Evolutionary conservation across 768 basidiomycete species (phyloP), one percentile per base, ranked within the genome.

Genomic region (Cystofilobasidium ferigula): DNA sequence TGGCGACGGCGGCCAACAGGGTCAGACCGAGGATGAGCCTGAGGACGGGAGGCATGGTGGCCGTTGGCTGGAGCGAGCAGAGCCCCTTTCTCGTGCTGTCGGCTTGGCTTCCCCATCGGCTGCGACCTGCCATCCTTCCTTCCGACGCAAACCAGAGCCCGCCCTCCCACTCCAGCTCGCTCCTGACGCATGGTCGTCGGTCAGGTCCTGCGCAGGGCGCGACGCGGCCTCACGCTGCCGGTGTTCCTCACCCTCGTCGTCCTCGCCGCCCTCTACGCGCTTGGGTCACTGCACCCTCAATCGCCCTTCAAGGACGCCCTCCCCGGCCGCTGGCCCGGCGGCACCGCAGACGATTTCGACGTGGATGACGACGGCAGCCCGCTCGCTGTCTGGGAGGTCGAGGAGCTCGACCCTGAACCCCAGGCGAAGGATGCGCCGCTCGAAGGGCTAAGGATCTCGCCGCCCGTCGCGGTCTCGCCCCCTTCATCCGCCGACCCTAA

Each of bases 171-270:
- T n/a, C n/a, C n/a, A n/a, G n/a, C n/a, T n/a, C n/a, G n/a, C n/a
- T n/a, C n/a, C n/a, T n/a, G n/a, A n/a, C n/a, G n/a, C 40, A 54
- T 54, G 51, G 51, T 54, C 51, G 51, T 54, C 51, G 51, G 51
- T n/a, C 51, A 54, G 51, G 2, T 54, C 28, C 8, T 54, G 6
- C 26, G 51, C 7, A 16, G 51, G 18, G 28, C 16, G 6, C 18
- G 20, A 28, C 51, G 30, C 51, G 51, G 28, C 13, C 26, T 54
- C 13, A 30, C 51, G 51, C 30, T 54, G 51, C 51, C 51, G 12
- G 51, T 54, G 13, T 5, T 54, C 9, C 51, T 54, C 51, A 14
- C 14, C 9, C 18, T 16, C 6, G 6, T 54, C 7, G 51, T 13
- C 14, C 51, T 54, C 51, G 16, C 30, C 14, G 18, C 32, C 30